Evolutionary conservation across 1,284 basidiomycete species (phyloP), one percentile per base, ranked within the genome.

Genomic region (Ustanciosporium gigantosporum): DNA sequence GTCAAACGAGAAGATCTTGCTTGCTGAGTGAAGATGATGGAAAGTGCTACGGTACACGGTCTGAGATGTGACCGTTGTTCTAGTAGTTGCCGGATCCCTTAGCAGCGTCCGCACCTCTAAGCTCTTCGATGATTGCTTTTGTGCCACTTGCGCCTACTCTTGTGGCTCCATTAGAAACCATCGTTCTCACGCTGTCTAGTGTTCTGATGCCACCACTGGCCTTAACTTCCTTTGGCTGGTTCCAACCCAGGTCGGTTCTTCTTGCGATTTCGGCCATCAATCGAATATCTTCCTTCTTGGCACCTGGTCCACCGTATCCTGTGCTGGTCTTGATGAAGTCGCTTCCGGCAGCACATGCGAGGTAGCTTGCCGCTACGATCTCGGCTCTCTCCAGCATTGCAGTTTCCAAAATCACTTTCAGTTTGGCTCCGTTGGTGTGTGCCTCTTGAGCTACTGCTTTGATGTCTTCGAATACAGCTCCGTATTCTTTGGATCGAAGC

Each of bases 251-350:
- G 25, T 41, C 50, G 4, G 36, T 38, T 29, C 23, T 36, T 20
- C 32, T 36, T 19, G 65, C 65, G 17, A 74, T 51, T 31, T 62
- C 52, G 46, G 55, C 51, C 69, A 74, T 72, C 29, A 74, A 51
- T 6, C 70, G 32, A 3, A 74, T 48, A 24, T 68, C 68, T 21
- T 68, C 49, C 39, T 57, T 48, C 15, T 48, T 65, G 9, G 72
- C 70, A 15, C 72, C 72, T n/a, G 55, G 45, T 0, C 66, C 44
- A 15, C 62, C 72, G 43, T 70, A 74, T 3, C 72, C 70, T 9
- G 72, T 74, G 35, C 61, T 66, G 3, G 72, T 74, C 60, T 74
- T 74, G 45, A 74, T 49, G 40, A 73, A 74, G 19, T 55, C 64
- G 6, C 49, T 59, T 8, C 72, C 72, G 0, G 70, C 72, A 15